Percentiles rank a stretch among this genome's conserved stretches.
Evolutionary conservation across 1,139 yeast genomes (phyloP).

Genomic region (Blastobotrys capitulatus): DNA sequence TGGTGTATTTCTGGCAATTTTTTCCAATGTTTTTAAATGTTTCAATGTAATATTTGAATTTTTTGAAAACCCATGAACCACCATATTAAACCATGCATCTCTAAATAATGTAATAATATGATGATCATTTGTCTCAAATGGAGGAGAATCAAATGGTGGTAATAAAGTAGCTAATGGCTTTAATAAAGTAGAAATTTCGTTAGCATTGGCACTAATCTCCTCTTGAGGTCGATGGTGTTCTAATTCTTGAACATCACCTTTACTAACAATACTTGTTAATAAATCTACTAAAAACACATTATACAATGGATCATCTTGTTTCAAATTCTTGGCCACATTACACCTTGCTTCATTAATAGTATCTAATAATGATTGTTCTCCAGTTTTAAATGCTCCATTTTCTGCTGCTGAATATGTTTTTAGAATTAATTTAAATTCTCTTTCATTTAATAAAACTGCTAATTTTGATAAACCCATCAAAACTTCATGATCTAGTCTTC

Average conservation of each 20-base stretch:
- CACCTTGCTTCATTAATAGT: conserved; percentile 23
- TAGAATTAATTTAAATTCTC: conserved; percentile 53
- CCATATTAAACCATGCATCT: conserved; percentile 92
- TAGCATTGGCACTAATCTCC: conserved; percentile 73
- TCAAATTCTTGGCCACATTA: conserved; percentile 41
- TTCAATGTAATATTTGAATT: conserved; percentile 51
- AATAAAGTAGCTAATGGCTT: conserved; percentile 71
- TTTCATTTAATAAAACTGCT: conserved; percentile 53
- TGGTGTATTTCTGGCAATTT: conserved; percentile 84
- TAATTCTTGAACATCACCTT: conserved; percentile 75
- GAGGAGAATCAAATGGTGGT: conserved; percentile 49
- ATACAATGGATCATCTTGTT: conserved; percentile 43
- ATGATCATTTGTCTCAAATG: conserved; percentile 42
- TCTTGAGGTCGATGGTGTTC: conserved; percentile 80
- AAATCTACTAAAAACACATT: conserved; percentile 58
- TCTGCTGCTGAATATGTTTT: conserved; percentile 36
- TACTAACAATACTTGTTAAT: conserved; percentile 59
- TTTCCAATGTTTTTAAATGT: conserved; percentile 46
- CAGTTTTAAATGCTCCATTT: conserved; percentile 21
- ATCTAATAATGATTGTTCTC: conserved; percentile 25
- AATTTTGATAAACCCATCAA: conserved; percentile 54
- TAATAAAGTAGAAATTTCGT: conserved; percentile 61
- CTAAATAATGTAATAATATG: conserved; percentile 58
- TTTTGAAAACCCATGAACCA: conserved; percentile 78
- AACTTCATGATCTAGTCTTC: conserved; percentile 36